Conservation (phyloP, 495 filamentous ascomycete species). For the Xeromyces bisporus region DNA sequence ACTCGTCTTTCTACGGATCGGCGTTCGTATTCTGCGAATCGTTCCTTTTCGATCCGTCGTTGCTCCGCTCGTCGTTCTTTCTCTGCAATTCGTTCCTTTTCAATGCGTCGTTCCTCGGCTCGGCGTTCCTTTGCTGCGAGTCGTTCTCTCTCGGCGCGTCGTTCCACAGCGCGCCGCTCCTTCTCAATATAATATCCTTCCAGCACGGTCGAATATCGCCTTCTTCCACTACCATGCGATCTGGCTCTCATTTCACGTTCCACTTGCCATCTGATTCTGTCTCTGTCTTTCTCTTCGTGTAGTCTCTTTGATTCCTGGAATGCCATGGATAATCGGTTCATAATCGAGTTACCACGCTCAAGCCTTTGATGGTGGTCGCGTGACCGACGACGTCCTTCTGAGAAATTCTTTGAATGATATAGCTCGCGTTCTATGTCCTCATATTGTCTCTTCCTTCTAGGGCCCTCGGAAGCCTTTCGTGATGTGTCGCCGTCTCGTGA, state of each 20-base stretch:
- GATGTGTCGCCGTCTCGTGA: neutral
- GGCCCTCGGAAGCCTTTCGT: too few relatives aligned
- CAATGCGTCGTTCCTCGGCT: neutral
- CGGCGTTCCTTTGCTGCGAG: neutral
- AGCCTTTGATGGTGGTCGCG: conserved; percentile 19
- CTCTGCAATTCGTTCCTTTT: too few relatives aligned
- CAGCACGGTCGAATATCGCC: neutral
- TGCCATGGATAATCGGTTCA: conserved; percentile 24
- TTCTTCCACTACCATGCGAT: neutral
- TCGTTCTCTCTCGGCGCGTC: neutral
- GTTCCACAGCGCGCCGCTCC: neutral
- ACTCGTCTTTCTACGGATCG: neutral
- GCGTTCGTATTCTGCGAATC: neutral
- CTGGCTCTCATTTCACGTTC: neutral
- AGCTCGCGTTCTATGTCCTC: conserved; percentile 14
- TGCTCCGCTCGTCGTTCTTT: too few relatives aligned
- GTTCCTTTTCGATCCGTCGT: neutral
- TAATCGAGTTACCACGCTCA: conserved; percentile 16
- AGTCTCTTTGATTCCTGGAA: conserved; percentile 23
- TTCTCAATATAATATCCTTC: neutral
- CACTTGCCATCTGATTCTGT: conserved; percentile 1
- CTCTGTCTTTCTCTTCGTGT: conserved; percentile 19
- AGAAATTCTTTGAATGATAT: conserved; percentile 21
- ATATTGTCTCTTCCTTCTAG: conserved; percentile 18
- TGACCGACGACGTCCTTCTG: conserved; percentile 16